These are phyloP conservation scores for Chaetomidium leptoderma DNA, from an alignment of 495 filamentous ascomycete species.

Conservation along the genomic window DNA sequence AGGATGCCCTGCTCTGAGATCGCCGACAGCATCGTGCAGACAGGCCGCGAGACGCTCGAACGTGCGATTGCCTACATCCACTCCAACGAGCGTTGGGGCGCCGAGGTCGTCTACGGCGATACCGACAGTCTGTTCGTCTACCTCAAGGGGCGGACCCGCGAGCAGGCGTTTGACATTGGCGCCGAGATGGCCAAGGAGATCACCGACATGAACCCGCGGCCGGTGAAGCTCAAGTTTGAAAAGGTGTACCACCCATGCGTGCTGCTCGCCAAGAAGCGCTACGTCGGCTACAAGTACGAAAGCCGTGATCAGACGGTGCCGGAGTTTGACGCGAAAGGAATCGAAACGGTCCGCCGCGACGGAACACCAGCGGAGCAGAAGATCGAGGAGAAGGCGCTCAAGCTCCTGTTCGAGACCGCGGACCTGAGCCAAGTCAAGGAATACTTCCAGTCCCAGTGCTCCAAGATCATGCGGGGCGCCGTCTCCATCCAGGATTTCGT, in stretches of 20 bases:
- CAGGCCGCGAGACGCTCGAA: conserved; percentile 88
- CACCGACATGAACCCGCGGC: conserved; percentile 85
- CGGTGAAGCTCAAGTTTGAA: conserved; percentile 95
- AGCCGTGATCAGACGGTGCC: conserved; percentile 69
- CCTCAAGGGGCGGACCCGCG: conserved; percentile 77
- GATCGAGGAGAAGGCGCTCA: conserved; percentile 90
- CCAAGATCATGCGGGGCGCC: conserved; percentile 84
- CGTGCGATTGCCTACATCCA: conserved; percentile 92
- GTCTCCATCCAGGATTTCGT: conserved; percentile 94
- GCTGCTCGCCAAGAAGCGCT: conserved; percentile 92
- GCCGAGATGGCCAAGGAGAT: conserved; percentile 87
- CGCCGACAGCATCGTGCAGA: conserved; percentile 96
- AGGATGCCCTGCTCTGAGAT: conserved; percentile 98
- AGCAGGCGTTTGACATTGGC: conserved; percentile 88
- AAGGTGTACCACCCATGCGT: conserved; percentile 97
- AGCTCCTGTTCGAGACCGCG: conserved; percentile 77
- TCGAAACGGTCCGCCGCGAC: conserved; percentile 92
- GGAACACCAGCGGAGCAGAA: conserved; percentile 94
- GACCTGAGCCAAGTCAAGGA: conserved; percentile 86
- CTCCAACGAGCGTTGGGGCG: conserved; percentile 77
- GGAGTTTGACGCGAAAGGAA: conserved; percentile 96
- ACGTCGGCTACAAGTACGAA: conserved; percentile 97
- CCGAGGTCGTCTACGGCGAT: conserved; percentile 96
- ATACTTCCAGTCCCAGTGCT: conserved; percentile 88
- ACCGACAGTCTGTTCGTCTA: conserved; percentile 96